A percentile compares a stretch with the other conserved stretches of the same genome.
Conservation (phyloP, 2,329 filamentous ascomycete genomes). For the Trichoderma endophyticum region DNA sequence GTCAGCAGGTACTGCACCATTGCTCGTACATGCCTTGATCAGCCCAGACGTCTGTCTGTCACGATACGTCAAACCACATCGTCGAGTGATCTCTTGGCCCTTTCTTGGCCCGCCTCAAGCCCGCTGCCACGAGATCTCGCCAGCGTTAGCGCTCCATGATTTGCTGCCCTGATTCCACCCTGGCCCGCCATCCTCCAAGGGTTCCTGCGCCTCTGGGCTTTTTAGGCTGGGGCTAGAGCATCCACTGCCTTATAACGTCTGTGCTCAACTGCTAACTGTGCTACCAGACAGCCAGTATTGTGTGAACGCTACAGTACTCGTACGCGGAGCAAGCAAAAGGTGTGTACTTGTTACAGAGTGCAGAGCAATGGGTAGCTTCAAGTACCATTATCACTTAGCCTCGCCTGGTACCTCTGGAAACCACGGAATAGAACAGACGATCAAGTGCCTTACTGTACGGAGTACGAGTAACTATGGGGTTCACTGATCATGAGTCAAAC, state of each 20-base stretch:
- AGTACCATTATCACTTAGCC: background rate
- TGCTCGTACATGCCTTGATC: background rate
- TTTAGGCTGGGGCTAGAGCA: background rate
- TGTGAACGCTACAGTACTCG: too few species aligned
- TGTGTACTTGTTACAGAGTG: background rate
- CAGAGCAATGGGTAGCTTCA: background rate
- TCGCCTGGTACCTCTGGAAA: background rate
- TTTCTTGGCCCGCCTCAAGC: background rate
- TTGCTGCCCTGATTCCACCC: background rate
- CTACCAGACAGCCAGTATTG: background rate
- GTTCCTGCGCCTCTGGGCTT: conserved; percentile 8
- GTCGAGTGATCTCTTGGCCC: background rate
- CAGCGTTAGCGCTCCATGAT: background rate
- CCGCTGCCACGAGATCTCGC: background rate
- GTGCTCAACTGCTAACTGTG: background rate
- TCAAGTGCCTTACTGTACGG: background rate
- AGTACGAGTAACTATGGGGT: background rate
- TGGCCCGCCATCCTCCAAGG: background rate
- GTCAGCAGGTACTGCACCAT: background rate
- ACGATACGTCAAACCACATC: background rate
- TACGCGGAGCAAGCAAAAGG: too few species aligned
- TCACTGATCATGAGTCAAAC: background rate
- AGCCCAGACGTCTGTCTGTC: background rate
- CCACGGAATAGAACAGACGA: background rate
- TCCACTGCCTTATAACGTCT: background rate